These are phyloP conservation scores for Bretschneidera sinensis DNA, from an alignment of 345 rosid genomes.

Conservation along the genomic window DNA sequence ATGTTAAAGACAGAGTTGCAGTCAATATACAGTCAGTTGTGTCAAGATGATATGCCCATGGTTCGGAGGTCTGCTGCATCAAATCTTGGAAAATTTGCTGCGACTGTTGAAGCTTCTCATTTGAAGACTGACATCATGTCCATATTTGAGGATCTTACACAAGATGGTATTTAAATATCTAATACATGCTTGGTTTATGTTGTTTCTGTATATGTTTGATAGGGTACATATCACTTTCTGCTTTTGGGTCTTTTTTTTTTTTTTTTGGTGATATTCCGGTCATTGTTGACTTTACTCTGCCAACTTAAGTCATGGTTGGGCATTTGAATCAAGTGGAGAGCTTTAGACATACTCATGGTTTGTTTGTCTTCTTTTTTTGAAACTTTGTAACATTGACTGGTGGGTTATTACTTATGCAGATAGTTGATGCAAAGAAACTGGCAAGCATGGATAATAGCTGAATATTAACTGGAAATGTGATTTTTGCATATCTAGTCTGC, in stretches of 20 bases:
- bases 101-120: conserved; percentile 79
- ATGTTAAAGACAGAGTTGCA: conserved; percentile 63
- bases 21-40: conserved; percentile 61
- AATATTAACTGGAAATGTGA: not conserved
- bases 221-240: too few relatives aligned
- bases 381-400: too few relatives aligned
- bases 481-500: not conserved
- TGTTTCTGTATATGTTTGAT: conserved; percentile 1
- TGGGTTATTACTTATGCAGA: too few relatives aligned
- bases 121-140: conserved; percentile 84
- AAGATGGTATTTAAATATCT: conserved; percentile 61
- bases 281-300: not conserved
- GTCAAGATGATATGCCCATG: conserved; percentile 99
- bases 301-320: not conserved
- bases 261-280: too few relatives aligned
- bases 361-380: too few relatives aligned
- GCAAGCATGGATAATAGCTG: not conserved
- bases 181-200: conserved; percentile 3
- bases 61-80: conserved; percentile 96
- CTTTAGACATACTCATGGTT: too few relatives aligned
- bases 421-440: too few relatives aligned
- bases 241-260: too few relatives aligned
- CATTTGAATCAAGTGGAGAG: not conserved
- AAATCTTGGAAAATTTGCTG: conserved; percentile 91
- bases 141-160: conserved; percentile 90